Evolutionary conservation across 2,329 filamentous ascomycete species (phyloP).

Genomic region (Didymella glomerata): DNA sequence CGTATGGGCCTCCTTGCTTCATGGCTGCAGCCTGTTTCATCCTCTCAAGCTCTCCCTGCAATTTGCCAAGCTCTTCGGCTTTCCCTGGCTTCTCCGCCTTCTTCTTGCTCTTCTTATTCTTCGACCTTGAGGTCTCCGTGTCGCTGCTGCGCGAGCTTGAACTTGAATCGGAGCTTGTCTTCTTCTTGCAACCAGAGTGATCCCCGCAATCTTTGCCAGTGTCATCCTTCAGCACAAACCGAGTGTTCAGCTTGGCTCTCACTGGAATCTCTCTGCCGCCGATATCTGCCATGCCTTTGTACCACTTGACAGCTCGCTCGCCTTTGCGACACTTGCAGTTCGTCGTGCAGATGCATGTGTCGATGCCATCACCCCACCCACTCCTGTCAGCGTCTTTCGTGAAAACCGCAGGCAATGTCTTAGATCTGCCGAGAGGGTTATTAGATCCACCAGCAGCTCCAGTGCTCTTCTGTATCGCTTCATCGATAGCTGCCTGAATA

Average conservation of each 20-base stretch:
- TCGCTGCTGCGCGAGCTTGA: conserved; percentile 2
- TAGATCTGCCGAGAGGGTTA: neutral
- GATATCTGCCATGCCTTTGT: conserved; percentile 1
- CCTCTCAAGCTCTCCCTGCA: conserved; percentile 1
- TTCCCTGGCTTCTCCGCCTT: neutral
- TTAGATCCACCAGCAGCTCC: neutral
- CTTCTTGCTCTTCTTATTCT: neutral
- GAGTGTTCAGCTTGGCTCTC: conserved; percentile 33
- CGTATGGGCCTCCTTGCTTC: neutral
- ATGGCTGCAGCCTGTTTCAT: neutral
- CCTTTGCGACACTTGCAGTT: conserved; percentile 41
- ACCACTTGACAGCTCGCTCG: conserved; percentile 29
- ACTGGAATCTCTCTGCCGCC: conserved; percentile 11
- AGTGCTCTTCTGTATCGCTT: conserved; percentile 2
- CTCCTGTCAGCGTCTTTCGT: neutral
- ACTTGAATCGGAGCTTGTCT: neutral
- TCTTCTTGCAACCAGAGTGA: conserved; percentile 27
- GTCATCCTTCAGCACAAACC: conserved; percentile 39
- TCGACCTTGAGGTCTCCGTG: neutral
- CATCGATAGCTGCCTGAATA: conserved; percentile 2
- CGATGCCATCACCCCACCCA: conserved; percentile 34
- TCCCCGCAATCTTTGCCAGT: conserved; percentile 41
- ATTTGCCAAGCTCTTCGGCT: neutral
- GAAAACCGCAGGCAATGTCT: neutral
- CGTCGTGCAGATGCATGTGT: conserved; percentile 43